These are phyloP conservation scores for Lathyrus sativus DNA, from an alignment of 306 rosid species.

Conservation along the genomic window DNA sequence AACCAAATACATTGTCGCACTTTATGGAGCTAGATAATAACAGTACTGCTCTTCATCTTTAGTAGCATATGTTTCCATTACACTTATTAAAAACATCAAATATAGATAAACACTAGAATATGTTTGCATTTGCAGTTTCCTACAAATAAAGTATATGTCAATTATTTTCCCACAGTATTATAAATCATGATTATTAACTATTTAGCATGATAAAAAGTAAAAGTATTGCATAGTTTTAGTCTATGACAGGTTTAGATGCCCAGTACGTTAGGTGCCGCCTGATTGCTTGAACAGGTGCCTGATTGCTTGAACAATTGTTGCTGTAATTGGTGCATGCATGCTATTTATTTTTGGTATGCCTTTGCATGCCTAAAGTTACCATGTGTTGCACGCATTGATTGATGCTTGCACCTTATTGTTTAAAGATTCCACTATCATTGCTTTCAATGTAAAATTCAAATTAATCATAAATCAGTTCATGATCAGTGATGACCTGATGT, in stretches of 20 bases:
- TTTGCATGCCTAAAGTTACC: slow-evolving; percentile 1
- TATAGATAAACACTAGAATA: neutral
- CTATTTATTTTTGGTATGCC: neutral
- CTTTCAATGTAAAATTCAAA: slow-evolving; percentile 23
- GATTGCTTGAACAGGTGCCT: neutral
- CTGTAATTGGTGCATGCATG: slow-evolving; percentile 25
- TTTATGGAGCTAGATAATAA: slow-evolving; percentile 29
- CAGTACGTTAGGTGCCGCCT: neutral
- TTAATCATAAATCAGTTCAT: slow-evolving; percentile 22
- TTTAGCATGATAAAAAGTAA: too few relatives aligned
- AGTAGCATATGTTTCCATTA: neutral
- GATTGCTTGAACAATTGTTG: slow-evolving; percentile 12
- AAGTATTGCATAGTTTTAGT: neutral
- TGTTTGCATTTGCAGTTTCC: too few relatives aligned
- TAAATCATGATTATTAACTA: too few relatives aligned
- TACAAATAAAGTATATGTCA: too few relatives aligned
- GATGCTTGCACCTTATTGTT: neutral
- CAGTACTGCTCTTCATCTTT: too few relatives aligned
- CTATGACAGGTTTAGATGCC: neutral
- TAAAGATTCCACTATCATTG: slow-evolving; percentile 22
- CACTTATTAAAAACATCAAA: neutral
- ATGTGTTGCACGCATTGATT: neutral
- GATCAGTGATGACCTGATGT: slow-evolving; percentile 20
- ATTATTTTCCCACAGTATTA: too few relatives aligned
- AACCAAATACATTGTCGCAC: slow-evolving; percentile 24